Base-by-base conservation (phyloP, 2,329 filamentous ascomycete genomes). In the Apiospora phragmitis region DNA sequence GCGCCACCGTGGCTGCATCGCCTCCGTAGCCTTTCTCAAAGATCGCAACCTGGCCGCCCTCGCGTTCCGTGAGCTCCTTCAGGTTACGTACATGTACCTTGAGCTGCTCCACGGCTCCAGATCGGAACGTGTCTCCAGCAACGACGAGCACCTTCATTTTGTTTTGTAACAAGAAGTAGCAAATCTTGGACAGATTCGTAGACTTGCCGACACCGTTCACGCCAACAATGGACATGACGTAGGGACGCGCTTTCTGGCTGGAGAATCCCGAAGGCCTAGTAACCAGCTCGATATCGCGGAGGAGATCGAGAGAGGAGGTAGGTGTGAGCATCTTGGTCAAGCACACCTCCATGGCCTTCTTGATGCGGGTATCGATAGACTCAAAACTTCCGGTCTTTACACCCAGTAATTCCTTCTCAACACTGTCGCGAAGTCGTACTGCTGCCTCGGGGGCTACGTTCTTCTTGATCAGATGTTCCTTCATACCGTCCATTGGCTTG, bases 121-220 rank as follows among this genome's bases (percentile, higher is more conserved):
- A 97, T 75, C 96, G 93, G 87, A 99, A 99, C 3, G 96, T 99
- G 81, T 99, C 95, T 76, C 94, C 96, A 12, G 96, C 95, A 18
- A 94, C 95, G 75, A 99, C 94, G 70, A 99, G 88, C 21, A 99
- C 94, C 78, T 93, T 93, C 85, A 97, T 97, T 80, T 97, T 95
- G 85, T 99, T 99, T 82, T 99, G 95, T 42, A 99, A 87, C 47
- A 99, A 87, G 85, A 99, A 99, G 84, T 96, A 99, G 81, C 95
- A 97, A 75, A 99, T 97, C 83, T 99, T 99, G 81, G 94, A 95
- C 47, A 99, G 87, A 80, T 98, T 98, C 68, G 96, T 99, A 21
- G 95, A 98, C 84, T 99, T 99, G 79, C 96, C 96, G 47, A 99
- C 96, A 69, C 96, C 96, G 81, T 99, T 99, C 79, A 99, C 96